These are phyloP conservation scores for Ilyonectria mors-panacis DNA, from an alignment of 2,329 filamentous ascomycete genomes.

Conservation along the genomic window DNA sequence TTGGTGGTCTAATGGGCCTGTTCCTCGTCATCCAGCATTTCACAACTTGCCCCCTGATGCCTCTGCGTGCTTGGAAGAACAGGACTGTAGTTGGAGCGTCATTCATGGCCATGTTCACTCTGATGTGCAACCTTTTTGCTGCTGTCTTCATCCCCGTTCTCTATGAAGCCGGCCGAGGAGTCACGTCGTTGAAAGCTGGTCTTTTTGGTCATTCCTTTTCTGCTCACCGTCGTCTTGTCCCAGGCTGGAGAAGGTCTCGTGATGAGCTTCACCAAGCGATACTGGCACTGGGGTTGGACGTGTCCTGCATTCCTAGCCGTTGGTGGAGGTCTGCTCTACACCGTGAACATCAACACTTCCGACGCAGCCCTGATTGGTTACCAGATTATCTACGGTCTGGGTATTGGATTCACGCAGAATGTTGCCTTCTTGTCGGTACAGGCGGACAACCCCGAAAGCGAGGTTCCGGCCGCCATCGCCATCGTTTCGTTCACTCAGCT, in stretches of 20 bases:
- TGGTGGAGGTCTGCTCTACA: constrained; percentile 6
- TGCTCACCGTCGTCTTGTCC: constrained; percentile 1
- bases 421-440: constrained; percentile 9
- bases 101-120: constrained; percentile 18
- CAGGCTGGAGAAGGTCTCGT: constrained; percentile 4
- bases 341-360: neutral
- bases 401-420: constrained; percentile 6
- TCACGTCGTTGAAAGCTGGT: neutral
- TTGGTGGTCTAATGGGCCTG: constrained; percentile 3
- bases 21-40: constrained; percentile 9
- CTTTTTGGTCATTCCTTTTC: constrained; percentile 1
- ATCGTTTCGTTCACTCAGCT: constrained; percentile 2
- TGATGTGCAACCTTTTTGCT: constrained; percentile 12
- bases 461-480: constrained; percentile 1
- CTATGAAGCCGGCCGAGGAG: constrained; percentile 5
- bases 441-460: constrained; percentile 3
- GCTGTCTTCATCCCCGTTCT: constrained; percentile 14
- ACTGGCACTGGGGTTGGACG: constrained; percentile 14
- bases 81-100: constrained; percentile 5
- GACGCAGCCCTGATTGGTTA: constrained; percentile 6
- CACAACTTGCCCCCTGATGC: constrained; percentile 11
- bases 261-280: constrained; percentile 9
- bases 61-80: constrained; percentile 4
- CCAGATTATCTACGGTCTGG: constrained; percentile 7
- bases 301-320: constrained; percentile 6